These are phyloP conservation scores for Trichosporon coremiiforme DNA, from an alignment of 1,284 basidiomycete genomes.

Conservation along the genomic window DNA sequence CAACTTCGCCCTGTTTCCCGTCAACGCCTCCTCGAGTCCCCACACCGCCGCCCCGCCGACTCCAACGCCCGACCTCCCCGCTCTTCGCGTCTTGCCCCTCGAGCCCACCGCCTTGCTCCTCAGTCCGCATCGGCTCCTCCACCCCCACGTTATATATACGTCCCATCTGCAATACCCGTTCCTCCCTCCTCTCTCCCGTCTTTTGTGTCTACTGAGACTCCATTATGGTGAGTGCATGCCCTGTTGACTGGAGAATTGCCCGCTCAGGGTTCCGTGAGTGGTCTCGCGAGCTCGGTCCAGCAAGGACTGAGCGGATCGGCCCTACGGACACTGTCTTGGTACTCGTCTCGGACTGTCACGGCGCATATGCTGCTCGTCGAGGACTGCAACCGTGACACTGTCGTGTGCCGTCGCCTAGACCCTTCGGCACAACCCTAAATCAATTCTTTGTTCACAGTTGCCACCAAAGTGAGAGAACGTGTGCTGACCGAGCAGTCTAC, in stretches of 20 bases:
- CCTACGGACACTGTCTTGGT: background rate
- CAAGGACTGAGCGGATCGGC: background rate
- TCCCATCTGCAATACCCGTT: background rate
- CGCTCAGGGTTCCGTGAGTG: background rate
- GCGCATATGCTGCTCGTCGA: background rate
- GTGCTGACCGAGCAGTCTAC: constrained; percentile 64
- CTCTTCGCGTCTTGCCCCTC: background rate
- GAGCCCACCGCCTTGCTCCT: background rate
- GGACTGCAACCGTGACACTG: background rate
- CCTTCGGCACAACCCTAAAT: constrained; percentile 6
- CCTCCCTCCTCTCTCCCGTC: background rate
- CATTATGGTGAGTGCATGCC: background rate
- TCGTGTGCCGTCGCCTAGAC: background rate
- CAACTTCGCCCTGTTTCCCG: background rate
- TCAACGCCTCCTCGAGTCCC: background rate
- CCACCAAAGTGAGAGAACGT: background rate
- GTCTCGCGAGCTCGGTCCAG: background rate
- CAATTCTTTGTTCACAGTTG: constrained; percentile 8
- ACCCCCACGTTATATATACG: background rate
- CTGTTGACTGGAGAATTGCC: background rate
- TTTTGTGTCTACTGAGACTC: background rate
- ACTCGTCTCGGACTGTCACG: background rate
- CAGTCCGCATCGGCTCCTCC: background rate
- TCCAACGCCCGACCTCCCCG: constrained; percentile 1
- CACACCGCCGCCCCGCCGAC: background rate